Evolutionary conservation across 139 green algal genomes (phyloP), one percentile per base, ranked within the genome.

Genomic region (Asterochloris erici): DNA sequence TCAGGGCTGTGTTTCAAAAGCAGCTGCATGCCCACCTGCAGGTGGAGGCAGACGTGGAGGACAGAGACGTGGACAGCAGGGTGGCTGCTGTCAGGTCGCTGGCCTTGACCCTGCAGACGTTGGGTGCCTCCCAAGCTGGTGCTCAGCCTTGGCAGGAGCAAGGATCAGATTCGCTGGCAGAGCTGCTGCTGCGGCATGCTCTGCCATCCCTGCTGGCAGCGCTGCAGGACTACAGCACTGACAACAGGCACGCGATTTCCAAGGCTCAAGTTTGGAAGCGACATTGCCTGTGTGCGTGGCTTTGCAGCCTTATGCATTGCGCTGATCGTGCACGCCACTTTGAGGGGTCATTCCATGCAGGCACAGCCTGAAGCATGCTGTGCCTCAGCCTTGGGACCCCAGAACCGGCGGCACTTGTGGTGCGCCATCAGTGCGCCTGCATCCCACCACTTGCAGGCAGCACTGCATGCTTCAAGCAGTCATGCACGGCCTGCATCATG

Each of bases 171-270:
- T 54, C 38, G 38, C 38, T 54, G 38, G 79, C 75, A 64, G 63
- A 73, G 15, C 11, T 83, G 12, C 9, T 88, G 27, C 29, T 68
- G 29, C 79, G 63, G 24, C 61, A 66, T 27, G 79, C 87, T 15
- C 9, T 84, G 47, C 14, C 13, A 14, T 29, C n/a, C 1, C 85
- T 99, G 75, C 78, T 96, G 73, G 68, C 62, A 16, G 88, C 88
- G 9, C 75, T 98, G 80, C 86, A 91, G 19, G 97, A 99, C 83
- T 99, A 99, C 89, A 93, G 88, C 64, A 93, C 89, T 13, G 97
- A 99, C 90, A 96, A 97, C 84, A 89, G 91, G 74, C 62, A 24
- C 21, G 76, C 54, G 29, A 0, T n/a, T 9, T 54, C 10, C 14
- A 11, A 68, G 2, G 16, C 13, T 78, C n/a, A n/a, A n/a, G n/a